These are phyloP conservation scores for Polygonum maritimum DNA, from an alignment of 148 eudicot genomes.

Conservation along the genomic window DNA sequence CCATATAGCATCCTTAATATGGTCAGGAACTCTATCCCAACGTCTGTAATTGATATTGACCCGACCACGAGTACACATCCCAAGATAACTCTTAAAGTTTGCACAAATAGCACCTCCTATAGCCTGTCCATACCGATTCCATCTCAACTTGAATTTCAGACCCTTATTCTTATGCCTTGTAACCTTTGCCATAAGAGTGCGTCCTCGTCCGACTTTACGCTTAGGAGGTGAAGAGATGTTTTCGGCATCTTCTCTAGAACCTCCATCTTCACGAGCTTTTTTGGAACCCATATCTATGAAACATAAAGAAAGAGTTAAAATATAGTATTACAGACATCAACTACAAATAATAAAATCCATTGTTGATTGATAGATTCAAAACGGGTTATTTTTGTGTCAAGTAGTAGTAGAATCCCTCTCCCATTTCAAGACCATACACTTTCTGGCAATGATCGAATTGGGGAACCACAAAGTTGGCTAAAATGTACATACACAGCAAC, in stretches of 20 bases:
- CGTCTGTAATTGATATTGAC: background rate
- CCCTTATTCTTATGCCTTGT: background rate
- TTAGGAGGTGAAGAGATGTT: background rate
- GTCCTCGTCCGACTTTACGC: background rate
- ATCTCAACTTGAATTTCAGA: background rate
- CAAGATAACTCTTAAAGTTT: background rate
- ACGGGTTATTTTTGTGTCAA: no score
- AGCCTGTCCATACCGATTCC: background rate
- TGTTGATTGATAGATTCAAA: no score
- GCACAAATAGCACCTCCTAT: background rate
- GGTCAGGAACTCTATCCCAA: background rate
- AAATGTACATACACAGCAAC: no score
- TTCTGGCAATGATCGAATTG: no score
- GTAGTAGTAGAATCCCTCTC: no score
- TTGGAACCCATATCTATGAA: no score
- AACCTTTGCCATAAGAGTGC: background rate
- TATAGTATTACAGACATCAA: no score
- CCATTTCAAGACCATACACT: no score
- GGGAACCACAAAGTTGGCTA: no score
- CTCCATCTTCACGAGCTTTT: background rate
- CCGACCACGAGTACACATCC: background rate
- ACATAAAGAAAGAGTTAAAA: no score
- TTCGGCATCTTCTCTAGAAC: background rate
- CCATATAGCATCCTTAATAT: background rate
- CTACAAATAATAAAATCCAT: no score